A percentile compares a stretch with the other conserved stretches of the same genome.
These are phyloP conservation scores for Orbilia blumenaviensis DNA, from an alignment of 2,329 filamentous ascomycete species.

Conservation along the genomic window DNA sequence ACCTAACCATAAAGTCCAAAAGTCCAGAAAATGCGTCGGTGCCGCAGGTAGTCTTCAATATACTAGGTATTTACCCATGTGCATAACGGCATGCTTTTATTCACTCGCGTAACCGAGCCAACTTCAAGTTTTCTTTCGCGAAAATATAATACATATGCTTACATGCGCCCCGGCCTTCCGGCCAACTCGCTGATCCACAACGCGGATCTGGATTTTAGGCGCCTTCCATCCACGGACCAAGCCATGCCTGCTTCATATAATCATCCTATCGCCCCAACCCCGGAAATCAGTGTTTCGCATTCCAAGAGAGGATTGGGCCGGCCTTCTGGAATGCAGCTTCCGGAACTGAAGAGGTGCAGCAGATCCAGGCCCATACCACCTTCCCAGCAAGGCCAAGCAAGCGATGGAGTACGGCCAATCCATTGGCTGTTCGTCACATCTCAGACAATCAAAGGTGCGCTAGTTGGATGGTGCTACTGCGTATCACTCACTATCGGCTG, in stretches of 20 bases:
- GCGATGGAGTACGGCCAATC: conserved; percentile 8
- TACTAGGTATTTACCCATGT: too few relatives aligned
- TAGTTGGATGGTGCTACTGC: conserved; percentile 18
- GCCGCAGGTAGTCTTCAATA: too few relatives aligned
- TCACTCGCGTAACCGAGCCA: too few relatives aligned
- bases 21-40: too few relatives aligned
- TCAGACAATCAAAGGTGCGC: conserved; percentile 7
- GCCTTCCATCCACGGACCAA: conserved; percentile 28
- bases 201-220: conserved; percentile 7
- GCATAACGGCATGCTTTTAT: too few relatives aligned
- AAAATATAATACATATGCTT: neutral
- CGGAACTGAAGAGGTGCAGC: conserved; percentile 37
- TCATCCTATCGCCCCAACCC: conserved; percentile 24
- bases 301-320: neutral
- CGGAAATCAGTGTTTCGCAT: neutral
- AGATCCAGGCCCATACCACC: conserved; percentile 34
- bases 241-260: neutral
- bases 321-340: conserved; percentile 40
- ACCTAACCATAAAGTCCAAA: too few relatives aligned
- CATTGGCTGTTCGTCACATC: conserved; percentile 2
- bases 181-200: too few relatives aligned
- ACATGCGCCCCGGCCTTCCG: too few relatives aligned
- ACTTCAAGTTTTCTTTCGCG: too few relatives aligned
- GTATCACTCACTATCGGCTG: conserved; percentile 17
- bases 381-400: conserved; percentile 34